phyloP scores from a whole-genome alignment of 805 yeast species.

The Metschnikowia lunata region DNA sequence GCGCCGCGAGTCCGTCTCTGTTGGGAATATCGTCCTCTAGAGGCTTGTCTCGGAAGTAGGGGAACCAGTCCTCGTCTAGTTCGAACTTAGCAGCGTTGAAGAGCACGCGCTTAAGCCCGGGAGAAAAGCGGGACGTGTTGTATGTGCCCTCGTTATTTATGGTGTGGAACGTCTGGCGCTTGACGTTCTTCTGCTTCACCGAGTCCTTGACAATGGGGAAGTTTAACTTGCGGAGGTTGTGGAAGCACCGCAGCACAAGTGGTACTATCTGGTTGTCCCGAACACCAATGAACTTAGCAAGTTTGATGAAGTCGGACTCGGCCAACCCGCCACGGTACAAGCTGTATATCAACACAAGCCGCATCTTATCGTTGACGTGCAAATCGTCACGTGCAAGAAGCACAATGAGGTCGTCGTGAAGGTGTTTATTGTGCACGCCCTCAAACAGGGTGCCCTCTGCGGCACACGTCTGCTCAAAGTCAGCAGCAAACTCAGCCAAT shows the following conservation, averaged over 20 bases:
- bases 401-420: constrained; percentile 59
- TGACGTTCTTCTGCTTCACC: constrained; percentile 40
- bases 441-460: constrained; percentile 69
- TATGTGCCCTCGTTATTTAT: constrained; percentile 47
- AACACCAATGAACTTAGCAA: constrained; percentile 52
- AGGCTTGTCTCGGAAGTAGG: constrained; percentile 74
- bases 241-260: constrained; percentile 50
- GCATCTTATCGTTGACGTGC: constrained; percentile 61
- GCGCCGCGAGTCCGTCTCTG: constrained; percentile 1
- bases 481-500: constrained; percentile 66
- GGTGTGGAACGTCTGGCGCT: constrained; percentile 54
- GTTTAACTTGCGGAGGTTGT: constrained; percentile 48
- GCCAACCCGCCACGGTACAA: constrained; percentile 79
- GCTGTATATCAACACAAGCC: constrained; percentile 72
- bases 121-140: constrained; percentile 68
- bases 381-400: constrained; percentile 48
- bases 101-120: constrained; percentile 60
- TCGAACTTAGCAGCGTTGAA: constrained; percentile 47
- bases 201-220: constrained; percentile 46
- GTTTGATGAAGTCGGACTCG: constrained; percentile 65
- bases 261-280: constrained; percentile 46
- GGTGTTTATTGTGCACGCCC: constrained; percentile 54
- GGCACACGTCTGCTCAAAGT: constrained; percentile 77
- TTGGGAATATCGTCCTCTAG: constrained; percentile 38
- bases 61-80: constrained; percentile 59